Evolutionary conservation across 2,329 filamentous ascomycete genomes (phyloP).

Genomic region (Fusarium circinatum): DNA sequence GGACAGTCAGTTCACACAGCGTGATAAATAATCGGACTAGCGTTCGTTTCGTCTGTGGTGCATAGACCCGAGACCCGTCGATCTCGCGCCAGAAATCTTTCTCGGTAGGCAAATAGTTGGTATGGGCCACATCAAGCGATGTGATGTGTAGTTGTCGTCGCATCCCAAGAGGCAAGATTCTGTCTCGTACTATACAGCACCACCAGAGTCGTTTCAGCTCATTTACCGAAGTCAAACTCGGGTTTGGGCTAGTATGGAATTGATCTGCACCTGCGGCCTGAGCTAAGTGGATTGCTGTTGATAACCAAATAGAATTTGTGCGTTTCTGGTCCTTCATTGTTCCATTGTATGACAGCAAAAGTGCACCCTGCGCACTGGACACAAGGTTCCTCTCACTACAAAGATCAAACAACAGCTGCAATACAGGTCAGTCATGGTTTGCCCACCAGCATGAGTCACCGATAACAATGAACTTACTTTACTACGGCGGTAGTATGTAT

Average conservation of each 20-base stretch:
- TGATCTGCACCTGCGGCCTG: constrained; percentile 17
- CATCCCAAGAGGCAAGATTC: constrained; percentile 22
- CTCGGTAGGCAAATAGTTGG: not conserved
- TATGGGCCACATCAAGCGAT: not conserved
- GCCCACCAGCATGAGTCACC: no score
- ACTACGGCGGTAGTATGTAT: constrained; percentile 22
- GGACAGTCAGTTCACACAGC: constrained; percentile 18
- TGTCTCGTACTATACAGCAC: constrained; percentile 32
- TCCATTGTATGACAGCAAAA: constrained; percentile 19
- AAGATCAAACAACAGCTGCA: constrained; percentile 22
- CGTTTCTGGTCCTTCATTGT: constrained; percentile 20
- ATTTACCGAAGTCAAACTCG: not conserved
- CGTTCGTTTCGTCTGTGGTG: constrained; percentile 5
- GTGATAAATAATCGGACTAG: constrained; percentile 19
- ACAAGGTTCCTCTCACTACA: constrained; percentile 8
- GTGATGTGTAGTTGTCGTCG: constrained; percentile 22
- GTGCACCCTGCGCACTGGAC: constrained; percentile 13
- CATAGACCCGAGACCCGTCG: constrained; percentile 6
- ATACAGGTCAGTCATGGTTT: not conserved
- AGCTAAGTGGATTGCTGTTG: constrained; percentile 26
- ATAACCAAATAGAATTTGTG: constrained; percentile 24
- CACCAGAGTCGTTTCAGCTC: constrained; percentile 29
- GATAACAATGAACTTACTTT: not conserved
- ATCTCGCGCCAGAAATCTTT: constrained; percentile 18
- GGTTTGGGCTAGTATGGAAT: not conserved